These are phyloP conservation scores for Fusarium nelsonii DNA, from an alignment of 2,329 filamentous ascomycete species.

Conservation along the genomic window DNA sequence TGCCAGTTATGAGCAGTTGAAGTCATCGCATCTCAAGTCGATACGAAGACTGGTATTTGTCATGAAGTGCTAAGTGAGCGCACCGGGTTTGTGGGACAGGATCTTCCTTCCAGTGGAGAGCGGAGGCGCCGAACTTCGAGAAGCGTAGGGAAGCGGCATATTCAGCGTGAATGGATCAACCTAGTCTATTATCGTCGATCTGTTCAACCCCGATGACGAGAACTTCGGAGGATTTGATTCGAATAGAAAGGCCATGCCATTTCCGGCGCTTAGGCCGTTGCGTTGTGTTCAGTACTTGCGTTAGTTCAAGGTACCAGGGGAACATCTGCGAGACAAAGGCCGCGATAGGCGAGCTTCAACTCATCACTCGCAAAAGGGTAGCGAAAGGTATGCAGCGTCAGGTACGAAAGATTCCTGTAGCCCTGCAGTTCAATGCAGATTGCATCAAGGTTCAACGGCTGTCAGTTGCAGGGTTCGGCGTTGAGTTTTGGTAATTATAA, in stretches of 20 bases:
- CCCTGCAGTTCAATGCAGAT: background rate
- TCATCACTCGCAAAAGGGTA: background rate
- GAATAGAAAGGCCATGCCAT: background rate
- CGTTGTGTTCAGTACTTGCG: background rate
- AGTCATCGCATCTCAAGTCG: background rate
- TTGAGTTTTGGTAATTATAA: no score
- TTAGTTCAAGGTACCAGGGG: constrained; percentile 25
- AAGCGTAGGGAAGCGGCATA: background rate
- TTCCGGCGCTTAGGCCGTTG: constrained; percentile 11
- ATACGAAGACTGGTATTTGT: constrained; percentile 22
- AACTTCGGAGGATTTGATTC: background rate
- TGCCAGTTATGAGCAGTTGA: background rate
- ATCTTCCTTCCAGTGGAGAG: background rate
- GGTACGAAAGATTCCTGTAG: background rate
- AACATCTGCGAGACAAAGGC: constrained; percentile 4
- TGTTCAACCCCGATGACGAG: background rate
- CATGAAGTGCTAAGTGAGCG: background rate
- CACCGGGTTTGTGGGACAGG: constrained; percentile 2
- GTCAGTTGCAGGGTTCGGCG: background rate
- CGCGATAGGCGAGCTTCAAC: background rate
- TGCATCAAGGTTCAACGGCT: constrained; percentile 13
- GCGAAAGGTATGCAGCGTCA: background rate
- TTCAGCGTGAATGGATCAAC: background rate
- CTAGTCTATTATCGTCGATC: background rate
- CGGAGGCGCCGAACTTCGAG: constrained; percentile 39